Conservation (phyloP, 2,329 filamentous ascomycete species). For the Verticillium tricorpus region DNA sequence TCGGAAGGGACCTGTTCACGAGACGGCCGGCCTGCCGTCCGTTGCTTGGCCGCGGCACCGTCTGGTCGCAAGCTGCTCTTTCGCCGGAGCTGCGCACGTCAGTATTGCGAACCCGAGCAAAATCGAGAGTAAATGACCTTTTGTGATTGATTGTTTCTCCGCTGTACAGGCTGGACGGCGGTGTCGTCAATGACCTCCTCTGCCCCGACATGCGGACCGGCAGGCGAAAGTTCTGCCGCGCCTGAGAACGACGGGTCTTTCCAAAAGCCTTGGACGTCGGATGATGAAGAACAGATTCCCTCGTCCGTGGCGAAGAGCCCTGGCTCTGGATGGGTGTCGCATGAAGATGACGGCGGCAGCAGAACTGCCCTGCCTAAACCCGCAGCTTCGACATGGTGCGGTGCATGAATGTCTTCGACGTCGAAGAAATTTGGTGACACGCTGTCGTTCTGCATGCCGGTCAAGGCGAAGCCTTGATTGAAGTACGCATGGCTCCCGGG, state of each 20-base stretch:
- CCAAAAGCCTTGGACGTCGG: not conserved
- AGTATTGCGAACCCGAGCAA: not conserved
- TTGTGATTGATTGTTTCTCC: not conserved
- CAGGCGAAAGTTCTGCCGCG: not conserved
- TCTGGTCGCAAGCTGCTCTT: not conserved
- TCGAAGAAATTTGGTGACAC: not conserved
- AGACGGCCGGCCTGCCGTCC: conserved; percentile 29
- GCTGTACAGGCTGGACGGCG: not conserved
- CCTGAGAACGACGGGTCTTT: not conserved
- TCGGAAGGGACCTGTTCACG: conserved; percentile 40
- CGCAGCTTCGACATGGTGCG: not conserved
- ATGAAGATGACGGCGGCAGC: not conserved
- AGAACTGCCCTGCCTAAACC: not conserved
- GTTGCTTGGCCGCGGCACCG: conserved; percentile 14
- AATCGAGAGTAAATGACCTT: not conserved
- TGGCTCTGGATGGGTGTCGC: not conserved
- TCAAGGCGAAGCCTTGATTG: not conserved
- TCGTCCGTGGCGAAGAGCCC: not conserved
- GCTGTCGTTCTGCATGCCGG: not conserved
- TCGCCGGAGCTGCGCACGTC: not conserved
- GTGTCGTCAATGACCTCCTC: not conserved
- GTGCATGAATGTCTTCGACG: not conserved
- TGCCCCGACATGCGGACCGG: not conserved
- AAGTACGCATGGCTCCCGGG: not conserved
- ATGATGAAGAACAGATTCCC: not conserved